Base-by-base conservation (phyloP, 768 basidiomycete species). In the Leccinum subgranulosum region DNA sequence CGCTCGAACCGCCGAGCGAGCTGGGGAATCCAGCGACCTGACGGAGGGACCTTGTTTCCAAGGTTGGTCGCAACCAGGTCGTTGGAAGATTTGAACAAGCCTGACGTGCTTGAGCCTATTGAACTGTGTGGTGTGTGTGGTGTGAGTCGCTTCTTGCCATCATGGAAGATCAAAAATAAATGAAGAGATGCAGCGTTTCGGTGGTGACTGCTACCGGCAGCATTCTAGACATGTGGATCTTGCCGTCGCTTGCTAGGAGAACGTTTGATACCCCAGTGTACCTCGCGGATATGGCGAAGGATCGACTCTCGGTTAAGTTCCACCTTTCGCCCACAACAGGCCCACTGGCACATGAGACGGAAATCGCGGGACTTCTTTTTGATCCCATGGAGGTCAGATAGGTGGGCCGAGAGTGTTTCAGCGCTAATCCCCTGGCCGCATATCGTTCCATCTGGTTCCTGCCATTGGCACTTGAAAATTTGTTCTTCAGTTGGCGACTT, bases 61-160 rank as follows among this genome's bases (percentile, higher is more conserved):
- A 56, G 25, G 52, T 54, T 59, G 53, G 61, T 64, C 3, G 55
- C 46, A 21, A 73, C 74, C 11, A 79, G 68, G 6, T 73, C 76
- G 12, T 76, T 76, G 10, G 69, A 64, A 28, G 82, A 79, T 50
- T 77, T 73, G 68, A 83, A 82, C 4, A 83, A 83, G 53, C 77
- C 79, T 1, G 84, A 84, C 1, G 84, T 79, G 45, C 77, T 78
- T 3, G 63, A 55, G 4, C 67, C 75, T 19, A 74, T 67, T 4
- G 12, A 31, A 31, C 31, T 31, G 31, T 0, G 29, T 31, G 10
- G 29, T 27, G 27, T 28, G 27, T 8, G 23, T 23, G 23, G 23
- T 23, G 23, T 2, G 23, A 23, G 2, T 23, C 1, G 23, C 23
- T 1, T 23, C 23, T 23, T 23, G 23, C 29, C 1, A 31, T 11